Base-by-base conservation (phyloP, 768 basidiomycete species). In the button mushroom (Agaricus bisporus) region DNA sequence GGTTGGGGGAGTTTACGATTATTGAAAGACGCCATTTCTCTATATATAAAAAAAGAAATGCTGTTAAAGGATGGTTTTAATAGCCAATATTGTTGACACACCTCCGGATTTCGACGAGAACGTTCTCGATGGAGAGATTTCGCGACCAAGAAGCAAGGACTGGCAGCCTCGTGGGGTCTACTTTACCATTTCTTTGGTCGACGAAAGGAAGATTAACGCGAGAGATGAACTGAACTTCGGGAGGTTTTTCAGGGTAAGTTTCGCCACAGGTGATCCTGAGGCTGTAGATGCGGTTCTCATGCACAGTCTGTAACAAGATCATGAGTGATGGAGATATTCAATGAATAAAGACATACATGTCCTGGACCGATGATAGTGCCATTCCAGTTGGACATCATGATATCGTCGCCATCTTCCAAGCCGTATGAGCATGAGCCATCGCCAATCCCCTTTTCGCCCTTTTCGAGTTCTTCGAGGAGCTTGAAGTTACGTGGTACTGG, bases 391-490 rank as follows among this genome's bases (percentile, higher is more conserved):
- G 82, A 88, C 95, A 99, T 98, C 75, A 91, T 76, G 74, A 95
- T 88, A 79, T 98, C 97, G 66, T 98, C 95, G 61, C 85, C 71
- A 70, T 98, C 92, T 72, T 92, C 91, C 56, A 99, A 75, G 38
- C 97, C 97, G 63, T 98, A 99, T 17, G 93, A 95, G 74, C 93
- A 97, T 15, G 90, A 92, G 51, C 95, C 95, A 73, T 98, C 95
- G 58, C 95, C 95, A 67, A 98, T 93, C 49, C 97, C 97, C 70
- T 99, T 99, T 79, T 99, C 97, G 64, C 97, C 97, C 72, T 98
- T 98, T 70, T 99, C 97, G 59, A 99, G 88, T 75, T 99, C 97
- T 67, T 97, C 97, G 37, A 99, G 83, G 18, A 98, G 83, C 47
- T 91, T 82, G 76, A 98, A 98, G 73, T 95, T 98, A 65, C 95